phyloP scores from a whole-genome alignment of 768 basidiomycete genomes.

The Psilocybe azurescens region DNA sequence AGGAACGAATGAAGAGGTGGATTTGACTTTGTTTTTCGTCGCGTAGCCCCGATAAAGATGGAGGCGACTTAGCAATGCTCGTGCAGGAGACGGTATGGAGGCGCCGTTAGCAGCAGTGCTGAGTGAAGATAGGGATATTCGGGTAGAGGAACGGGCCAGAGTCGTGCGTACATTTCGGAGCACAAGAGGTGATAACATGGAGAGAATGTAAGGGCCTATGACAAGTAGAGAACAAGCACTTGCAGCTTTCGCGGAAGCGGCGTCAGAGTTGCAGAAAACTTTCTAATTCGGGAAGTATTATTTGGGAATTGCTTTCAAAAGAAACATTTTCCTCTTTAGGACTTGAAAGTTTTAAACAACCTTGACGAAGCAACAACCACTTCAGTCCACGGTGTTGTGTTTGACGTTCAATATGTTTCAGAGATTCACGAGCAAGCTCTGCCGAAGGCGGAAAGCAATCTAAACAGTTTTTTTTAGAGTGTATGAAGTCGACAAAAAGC shows the following conservation, averaged over 20 bases:
- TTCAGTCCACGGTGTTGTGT: no score
- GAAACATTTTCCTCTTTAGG: neutral
- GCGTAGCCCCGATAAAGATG: constrained; percentile 29
- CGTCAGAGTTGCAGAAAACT: neutral
- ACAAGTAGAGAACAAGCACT: no score
- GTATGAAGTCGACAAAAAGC: no score
- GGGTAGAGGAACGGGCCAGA: neutral
- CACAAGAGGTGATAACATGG: neutral
- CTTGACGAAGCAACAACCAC: no score
- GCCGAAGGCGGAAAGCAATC: no score
- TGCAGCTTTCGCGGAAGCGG: no score
- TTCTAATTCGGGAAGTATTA: neutral
- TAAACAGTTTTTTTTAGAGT: no score
- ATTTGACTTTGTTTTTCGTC: constrained; percentile 44
- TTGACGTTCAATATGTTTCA: no score
- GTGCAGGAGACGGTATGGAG: neutral
- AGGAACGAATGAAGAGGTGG: constrained; percentile 67
- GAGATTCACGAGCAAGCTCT: no score
- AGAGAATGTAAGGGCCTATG: neutral
- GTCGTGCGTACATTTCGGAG: neutral
- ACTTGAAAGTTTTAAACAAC: no score
- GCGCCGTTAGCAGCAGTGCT: neutral
- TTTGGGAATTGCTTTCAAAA: neutral
- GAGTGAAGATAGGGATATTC: neutral
- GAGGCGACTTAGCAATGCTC: neutral